Conservation (phyloP, 2,329 filamentous ascomycete genomes). For the Pseudogymnoascus sp. region DNA sequence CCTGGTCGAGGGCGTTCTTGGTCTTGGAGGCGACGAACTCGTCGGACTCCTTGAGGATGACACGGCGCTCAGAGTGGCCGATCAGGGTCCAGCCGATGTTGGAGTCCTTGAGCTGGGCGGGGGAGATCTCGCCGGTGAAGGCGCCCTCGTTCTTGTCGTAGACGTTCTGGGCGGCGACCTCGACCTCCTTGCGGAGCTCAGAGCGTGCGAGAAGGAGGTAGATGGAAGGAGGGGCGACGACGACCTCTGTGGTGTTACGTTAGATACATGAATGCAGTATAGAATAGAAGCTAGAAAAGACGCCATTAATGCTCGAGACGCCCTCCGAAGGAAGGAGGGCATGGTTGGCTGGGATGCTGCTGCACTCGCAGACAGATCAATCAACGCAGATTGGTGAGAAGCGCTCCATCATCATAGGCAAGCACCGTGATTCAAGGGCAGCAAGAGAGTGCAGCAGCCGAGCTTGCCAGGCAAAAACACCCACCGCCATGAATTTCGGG, state of each 20-base stretch:
- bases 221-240: conserved; percentile 81
- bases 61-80: conserved; percentile 91
- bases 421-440: too few species aligned
- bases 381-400: neutral
- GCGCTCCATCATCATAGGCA: neutral
- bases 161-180: conserved; percentile 92
- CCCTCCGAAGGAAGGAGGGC: neutral
- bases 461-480: neutral
- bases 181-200: conserved; percentile 64
- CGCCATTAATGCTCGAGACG: neutral
- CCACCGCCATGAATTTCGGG: neutral
- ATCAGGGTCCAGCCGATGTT: conserved; percentile 84
- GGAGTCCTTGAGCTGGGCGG: conserved; percentile 81
- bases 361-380: neutral
- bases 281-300: neutral
- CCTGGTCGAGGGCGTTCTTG: conserved; percentile 81
- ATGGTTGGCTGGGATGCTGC: neutral
- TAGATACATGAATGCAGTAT: neutral
- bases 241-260: conserved; percentile 61
- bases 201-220: conserved; percentile 86
- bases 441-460: neutral
- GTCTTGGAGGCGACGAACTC: conserved; percentile 86
- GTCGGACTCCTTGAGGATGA: conserved; percentile 80
- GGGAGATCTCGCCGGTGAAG: conserved; percentile 94
- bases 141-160: conserved; percentile 95